These are phyloP conservation scores for Plasmodium gonderi DNA, from an alignment of 169 alveolate species.

Conservation along the genomic window DNA sequence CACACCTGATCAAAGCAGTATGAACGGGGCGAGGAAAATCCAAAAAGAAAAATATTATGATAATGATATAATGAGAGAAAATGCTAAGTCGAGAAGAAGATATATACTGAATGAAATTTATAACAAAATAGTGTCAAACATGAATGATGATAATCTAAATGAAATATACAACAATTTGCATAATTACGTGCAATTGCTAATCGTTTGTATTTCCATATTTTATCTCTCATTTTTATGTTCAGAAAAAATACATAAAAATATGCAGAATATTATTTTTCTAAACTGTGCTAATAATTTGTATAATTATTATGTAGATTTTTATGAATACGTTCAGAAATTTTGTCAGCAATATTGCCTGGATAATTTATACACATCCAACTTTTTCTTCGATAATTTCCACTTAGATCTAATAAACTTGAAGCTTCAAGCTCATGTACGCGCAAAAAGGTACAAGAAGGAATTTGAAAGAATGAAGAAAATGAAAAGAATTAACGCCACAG, in stretches of 20 bases:
- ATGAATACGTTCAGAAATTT: slow-evolving; percentile 40
- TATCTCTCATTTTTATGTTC: slow-evolving; percentile 46
- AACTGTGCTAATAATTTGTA: slow-evolving; percentile 60
- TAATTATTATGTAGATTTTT: slow-evolving; percentile 45
- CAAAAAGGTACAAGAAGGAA: not conserved
- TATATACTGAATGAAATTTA: slow-evolving; percentile 34
- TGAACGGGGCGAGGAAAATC: not conserved
- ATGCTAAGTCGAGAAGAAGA: not conserved
- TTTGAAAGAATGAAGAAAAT: not conserved
- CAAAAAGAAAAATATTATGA: not conserved
- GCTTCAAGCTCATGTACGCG: slow-evolving; percentile 20
- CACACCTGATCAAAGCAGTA: not conserved
- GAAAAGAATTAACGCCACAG: no score
- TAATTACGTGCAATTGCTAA: slow-evolving; percentile 64
- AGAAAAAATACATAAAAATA: slow-evolving; percentile 48
- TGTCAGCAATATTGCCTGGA: slow-evolving; percentile 32
- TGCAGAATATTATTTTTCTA: slow-evolving; percentile 30
- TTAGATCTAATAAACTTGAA: slow-evolving; percentile 37
- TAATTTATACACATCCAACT: slow-evolving; percentile 16
- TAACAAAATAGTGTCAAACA: slow-evolving; percentile 19
- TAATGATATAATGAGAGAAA: not conserved
- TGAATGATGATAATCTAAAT: slow-evolving; percentile 22
- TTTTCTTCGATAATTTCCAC: slow-evolving; percentile 44
- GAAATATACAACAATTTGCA: slow-evolving; percentile 54
- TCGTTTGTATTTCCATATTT: slow-evolving; percentile 48